Base-by-base conservation (phyloP, 2,329 filamentous ascomycete genomes). In the Xylaria sp. region DNA sequence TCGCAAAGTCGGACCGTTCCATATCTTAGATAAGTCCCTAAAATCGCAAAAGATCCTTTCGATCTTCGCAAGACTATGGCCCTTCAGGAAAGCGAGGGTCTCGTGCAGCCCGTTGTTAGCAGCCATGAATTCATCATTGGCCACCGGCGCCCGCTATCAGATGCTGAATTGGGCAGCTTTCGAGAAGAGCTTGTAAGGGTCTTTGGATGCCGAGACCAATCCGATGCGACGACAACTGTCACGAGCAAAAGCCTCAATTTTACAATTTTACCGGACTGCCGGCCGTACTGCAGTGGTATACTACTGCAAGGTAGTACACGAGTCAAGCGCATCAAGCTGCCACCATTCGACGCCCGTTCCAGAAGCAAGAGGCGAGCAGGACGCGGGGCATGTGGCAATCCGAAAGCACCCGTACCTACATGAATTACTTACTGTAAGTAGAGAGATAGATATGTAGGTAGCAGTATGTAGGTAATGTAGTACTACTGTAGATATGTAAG, bases 1-100 rank as follows among this genome's bases (percentile, higher is more conserved):
- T 65, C 51, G 56, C 56, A 65, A 60, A 70, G 46, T 72, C 76
- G 74, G 74, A 69, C 75, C 74, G 75, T 73, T 70, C 72, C 72
- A 76, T 69, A 34, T 55, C 60, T 34, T 51, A 51, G 34, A 37
- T 37, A 44, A 44, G 13, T 44, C 15, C 23, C 52, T 37, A 58
- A 68, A 68, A 73, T 72, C 66, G 71, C 60, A 58, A 68, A 68
- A 57, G 60, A 73, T 57, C 51, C 52, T 51, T 51, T 68, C 52
- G 63, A 70, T 67, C 67, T 70, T 68, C 64, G 48, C 54, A 63
- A 50, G 66, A 52, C 72, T 66, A 70, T 69, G 23, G 48, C 69
- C 51, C 48, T 70, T 68, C 61, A 71, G 66, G 63, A 72, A 71
- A 68, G 61, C 65, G 68, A 73, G 60, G 55, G 65, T 70, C 69